Conservation (phyloP, 2,329 filamentous ascomycete species). For the Pseudogymnoascus sp. region DNA sequence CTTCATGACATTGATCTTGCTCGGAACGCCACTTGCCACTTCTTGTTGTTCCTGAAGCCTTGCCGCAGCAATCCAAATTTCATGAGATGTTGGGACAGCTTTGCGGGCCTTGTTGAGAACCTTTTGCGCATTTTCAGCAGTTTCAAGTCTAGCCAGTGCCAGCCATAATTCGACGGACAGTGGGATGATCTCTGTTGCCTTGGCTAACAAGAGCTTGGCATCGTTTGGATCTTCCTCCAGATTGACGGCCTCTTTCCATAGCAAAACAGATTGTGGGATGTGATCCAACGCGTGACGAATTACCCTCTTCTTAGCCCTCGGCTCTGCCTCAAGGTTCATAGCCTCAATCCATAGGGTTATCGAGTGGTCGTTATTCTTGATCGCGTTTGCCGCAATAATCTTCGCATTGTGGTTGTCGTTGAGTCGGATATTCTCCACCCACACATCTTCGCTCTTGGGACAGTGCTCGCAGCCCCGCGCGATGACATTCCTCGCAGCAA, state of each 20-base stretch:
- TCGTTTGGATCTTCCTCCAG: constrained; percentile 85
- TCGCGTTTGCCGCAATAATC: constrained; percentile 87
- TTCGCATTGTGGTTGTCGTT: constrained; percentile 92
- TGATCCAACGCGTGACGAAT: constrained; percentile 86
- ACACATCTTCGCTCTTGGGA: constrained; percentile 89
- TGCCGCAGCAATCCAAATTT: constrained; percentile 94
- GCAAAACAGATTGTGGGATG: constrained; percentile 84
- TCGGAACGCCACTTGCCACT: constrained; percentile 73
- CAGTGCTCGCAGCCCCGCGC: constrained; percentile 83
- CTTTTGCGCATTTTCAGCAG: constrained; percentile 84
- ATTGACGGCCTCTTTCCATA: constrained; percentile 99
- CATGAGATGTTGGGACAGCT: constrained; percentile 84
- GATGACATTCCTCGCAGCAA: constrained; percentile 82
- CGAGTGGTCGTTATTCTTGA: constrained; percentile 83
- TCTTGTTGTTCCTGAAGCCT: constrained; percentile 81
- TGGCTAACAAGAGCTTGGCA: constrained; percentile 81
- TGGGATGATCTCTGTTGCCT: constrained; percentile 92
- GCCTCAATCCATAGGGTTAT: constrained; percentile 92
- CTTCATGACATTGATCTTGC: constrained; percentile 88
- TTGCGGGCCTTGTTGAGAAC: constrained; percentile 94
- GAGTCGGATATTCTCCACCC: constrained; percentile 91
- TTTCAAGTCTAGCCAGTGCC: constrained; percentile 82
- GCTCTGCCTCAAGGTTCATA: constrained; percentile 81
- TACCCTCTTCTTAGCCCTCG: constrained; percentile 83
- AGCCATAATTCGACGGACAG: constrained; percentile 93